Percentiles rank a stretch among this genome's conserved stretches.
phyloP scores from a whole-genome alignment of 805 yeast species.

The Yamadazyma olivae region DNA sequence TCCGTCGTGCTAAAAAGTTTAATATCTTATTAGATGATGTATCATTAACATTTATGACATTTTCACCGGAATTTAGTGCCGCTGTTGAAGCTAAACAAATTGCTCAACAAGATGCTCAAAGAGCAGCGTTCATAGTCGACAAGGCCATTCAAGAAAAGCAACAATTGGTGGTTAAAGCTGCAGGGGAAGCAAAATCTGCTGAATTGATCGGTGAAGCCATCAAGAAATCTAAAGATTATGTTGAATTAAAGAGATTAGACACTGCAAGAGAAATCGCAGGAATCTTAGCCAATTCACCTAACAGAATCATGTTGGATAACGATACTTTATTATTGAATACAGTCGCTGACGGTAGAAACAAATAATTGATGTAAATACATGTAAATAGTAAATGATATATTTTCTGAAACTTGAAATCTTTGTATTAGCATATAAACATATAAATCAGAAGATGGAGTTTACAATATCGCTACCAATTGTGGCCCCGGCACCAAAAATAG shows the following conservation, averaged over 20 bases:
- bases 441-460: constrained; percentile 68
- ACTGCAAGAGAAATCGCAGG: constrained; percentile 95
- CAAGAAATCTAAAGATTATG: constrained; percentile 92
- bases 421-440: neutral
- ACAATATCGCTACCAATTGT: constrained; percentile 84
- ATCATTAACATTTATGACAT: constrained; percentile 93
- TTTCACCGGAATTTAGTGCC: constrained; percentile 94
- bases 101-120: constrained; percentile 99
- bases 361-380: no score
- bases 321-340: constrained; percentile 91
- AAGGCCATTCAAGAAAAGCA: constrained; percentile 97
- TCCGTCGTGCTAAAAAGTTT: constrained; percentile 88
- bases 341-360: constrained; percentile 68
- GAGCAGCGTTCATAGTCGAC: constrained; percentile 96
- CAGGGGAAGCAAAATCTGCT: constrained; percentile 98
- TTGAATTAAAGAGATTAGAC: constrained; percentile 93
- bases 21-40: constrained; percentile 90
- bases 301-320: constrained; percentile 86
- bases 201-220: constrained; percentile 98
- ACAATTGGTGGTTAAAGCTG: constrained; percentile 93
- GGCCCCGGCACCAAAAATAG: constrained; percentile 95
- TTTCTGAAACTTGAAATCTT: neutral
- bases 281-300: constrained; percentile 83
- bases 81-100: constrained; percentile 99
- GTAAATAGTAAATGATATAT: neutral